Evolutionary conservation across 495 filamentous ascomycete genomes (phyloP).

Genomic region (Xylaria castorea): DNA sequence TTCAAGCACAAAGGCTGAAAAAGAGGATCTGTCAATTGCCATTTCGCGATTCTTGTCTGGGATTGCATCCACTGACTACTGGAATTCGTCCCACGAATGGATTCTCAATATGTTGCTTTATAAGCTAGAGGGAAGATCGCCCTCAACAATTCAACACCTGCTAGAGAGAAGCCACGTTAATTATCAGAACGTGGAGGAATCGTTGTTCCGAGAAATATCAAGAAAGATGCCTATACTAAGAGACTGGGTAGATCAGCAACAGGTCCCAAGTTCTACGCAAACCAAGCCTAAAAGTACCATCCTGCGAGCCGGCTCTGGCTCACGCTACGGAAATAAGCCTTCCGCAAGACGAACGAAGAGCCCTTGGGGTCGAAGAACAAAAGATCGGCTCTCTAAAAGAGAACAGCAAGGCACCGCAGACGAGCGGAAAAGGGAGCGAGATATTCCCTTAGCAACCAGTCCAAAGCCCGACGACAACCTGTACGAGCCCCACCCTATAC

Average conservation of each 20-base stretch:
- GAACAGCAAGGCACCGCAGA: not conserved
- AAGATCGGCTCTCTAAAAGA: not conserved
- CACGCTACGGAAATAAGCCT: not conserved
- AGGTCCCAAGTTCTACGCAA: not conserved
- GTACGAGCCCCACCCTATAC: not conserved
- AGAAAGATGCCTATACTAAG: slow-evolving; percentile 22
- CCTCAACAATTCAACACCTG: slow-evolving; percentile 9
- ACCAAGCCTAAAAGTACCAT: not conserved
- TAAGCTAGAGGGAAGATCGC: slow-evolving; percentile 21
- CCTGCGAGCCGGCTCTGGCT: not conserved
- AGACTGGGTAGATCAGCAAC: slow-evolving; percentile 18
- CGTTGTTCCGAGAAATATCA: slow-evolving; percentile 13
- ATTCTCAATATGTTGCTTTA: slow-evolving; percentile 25
- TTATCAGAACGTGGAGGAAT: slow-evolving; percentile 13
- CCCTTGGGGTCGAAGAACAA: not conserved
- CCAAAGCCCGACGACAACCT: not conserved
- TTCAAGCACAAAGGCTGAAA: slow-evolving; percentile 16
- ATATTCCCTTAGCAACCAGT: not conserved
- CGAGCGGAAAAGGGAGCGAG: not conserved
- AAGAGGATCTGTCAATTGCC: not conserved
- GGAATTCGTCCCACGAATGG: slow-evolving; percentile 16
- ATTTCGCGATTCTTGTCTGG: slow-evolving; percentile 18
- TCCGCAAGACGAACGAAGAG: not conserved
- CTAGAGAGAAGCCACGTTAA: slow-evolving; percentile 6
- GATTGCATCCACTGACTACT: slow-evolving; percentile 13